These are phyloP conservation scores for Aristolochia fimbriata DNA, from an alignment of 164 flowering plant species.

Conservation along the genomic window DNA sequence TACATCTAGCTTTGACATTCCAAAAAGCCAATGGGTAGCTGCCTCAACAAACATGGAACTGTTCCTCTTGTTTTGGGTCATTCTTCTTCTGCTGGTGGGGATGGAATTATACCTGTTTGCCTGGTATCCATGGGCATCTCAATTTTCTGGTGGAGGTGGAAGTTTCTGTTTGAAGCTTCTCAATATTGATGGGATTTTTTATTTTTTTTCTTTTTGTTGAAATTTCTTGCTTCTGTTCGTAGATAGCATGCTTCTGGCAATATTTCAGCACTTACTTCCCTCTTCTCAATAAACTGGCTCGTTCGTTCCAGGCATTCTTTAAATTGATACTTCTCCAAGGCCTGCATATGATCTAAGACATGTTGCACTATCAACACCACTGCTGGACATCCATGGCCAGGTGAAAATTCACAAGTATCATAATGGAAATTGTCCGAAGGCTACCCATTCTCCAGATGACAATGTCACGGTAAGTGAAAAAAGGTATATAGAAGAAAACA, in stretches of 20 bases:
- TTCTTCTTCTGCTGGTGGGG: no score
- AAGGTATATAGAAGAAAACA: slow-evolving; percentile 68
- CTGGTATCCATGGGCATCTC: no score
- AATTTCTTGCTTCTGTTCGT: slow-evolving; percentile 31
- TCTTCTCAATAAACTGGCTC: slow-evolving; percentile 76
- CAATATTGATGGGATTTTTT: no score
- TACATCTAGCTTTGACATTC: no score
- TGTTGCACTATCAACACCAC: no score
- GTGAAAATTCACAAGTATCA: slow-evolving; percentile 72
- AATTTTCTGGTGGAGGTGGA: no score
- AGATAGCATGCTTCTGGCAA: slow-evolving; percentile 50
- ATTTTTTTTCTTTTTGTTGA: background rate
- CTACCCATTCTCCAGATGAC: slow-evolving; percentile 95
- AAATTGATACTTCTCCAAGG: slow-evolving; percentile 64
- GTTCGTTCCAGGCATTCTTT: slow-evolving; percentile 91
- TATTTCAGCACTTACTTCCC: slow-evolving; percentile 87
- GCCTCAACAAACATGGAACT: no score
- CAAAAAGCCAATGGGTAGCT: no score
- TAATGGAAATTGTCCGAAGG: slow-evolving; percentile 85
- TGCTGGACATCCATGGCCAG: slow-evolving; percentile 86
- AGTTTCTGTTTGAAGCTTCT: no score
- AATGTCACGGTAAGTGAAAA: slow-evolving; percentile 45
- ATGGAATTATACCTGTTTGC: no score
- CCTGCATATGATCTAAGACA: slow-evolving; percentile 34
- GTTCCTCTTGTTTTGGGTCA: no score